These are phyloP conservation scores for Bryoerythrophyllum caledonicum DNA, from an alignment of 225 moss, liverwort and hornwort species.

Conservation along the genomic window DNA sequence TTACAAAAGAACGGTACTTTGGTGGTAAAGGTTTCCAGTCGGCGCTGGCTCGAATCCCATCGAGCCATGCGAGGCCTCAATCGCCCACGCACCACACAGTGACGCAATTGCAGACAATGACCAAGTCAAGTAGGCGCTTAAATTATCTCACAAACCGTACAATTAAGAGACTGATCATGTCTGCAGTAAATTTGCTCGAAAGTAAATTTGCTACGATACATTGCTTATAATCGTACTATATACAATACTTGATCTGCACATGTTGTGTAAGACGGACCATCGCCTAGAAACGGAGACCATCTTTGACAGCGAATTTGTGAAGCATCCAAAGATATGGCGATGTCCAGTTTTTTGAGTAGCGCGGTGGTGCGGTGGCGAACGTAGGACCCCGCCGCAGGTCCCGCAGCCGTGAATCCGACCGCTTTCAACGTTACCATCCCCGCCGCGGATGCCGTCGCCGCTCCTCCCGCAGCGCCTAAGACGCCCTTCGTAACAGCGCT, in stretches of 20 bases:
- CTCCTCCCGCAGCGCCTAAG: no score
- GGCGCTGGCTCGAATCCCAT: neutral
- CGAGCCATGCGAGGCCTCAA: neutral
- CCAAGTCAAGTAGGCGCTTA: neutral
- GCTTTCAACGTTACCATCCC: no score
- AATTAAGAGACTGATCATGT: neutral
- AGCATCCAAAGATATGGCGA: neutral
- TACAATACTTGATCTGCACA: neutral
- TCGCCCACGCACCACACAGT: neutral
- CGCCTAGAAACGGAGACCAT: no score
- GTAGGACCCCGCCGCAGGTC: no score
- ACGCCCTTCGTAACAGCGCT: no score
- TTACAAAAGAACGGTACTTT: no score
- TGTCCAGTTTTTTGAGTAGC: rapidly evolving
- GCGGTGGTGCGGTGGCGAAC: neutral
- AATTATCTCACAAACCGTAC: no score
- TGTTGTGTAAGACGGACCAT: neutral
- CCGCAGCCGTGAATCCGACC: no score
- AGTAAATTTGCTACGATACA: no score
- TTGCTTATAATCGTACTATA: no score
- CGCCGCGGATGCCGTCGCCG: no score
- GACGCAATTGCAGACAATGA: neutral
- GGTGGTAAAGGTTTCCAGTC: neutral
- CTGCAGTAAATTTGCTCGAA: no score
- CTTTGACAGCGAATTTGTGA: neutral